A percentile compares a stretch with the other conserved stretches of the same genome.
Conservation (phyloP, 768 basidiomycete species). For the Amanita rubescens region DNA sequence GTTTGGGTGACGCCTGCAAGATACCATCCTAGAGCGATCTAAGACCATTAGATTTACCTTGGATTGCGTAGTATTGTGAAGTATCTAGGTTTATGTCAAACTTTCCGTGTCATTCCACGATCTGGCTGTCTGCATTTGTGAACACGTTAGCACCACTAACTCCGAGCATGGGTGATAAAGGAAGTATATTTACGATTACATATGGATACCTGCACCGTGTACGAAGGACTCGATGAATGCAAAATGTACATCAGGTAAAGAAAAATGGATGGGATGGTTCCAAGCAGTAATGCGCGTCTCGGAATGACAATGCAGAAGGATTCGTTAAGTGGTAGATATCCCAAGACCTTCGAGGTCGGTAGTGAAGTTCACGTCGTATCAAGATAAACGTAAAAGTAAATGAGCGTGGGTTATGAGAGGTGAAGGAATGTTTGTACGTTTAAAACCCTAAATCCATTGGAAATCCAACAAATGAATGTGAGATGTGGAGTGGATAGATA, state of each 20-base stretch:
- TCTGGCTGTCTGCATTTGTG: neutral
- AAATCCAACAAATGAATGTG: conserved; percentile 1
- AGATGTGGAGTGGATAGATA: neutral
- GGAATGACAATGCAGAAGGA: neutral
- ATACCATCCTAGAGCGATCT: neutral
- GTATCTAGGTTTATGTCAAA: neutral
- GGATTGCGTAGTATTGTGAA: neutral
- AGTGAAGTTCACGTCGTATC: neutral
- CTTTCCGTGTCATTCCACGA: too few species aligned
- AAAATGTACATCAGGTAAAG: neutral
- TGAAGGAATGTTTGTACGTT: neutral
- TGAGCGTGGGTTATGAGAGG: neutral
- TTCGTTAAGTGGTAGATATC: neutral
- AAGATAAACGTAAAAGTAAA: neutral
- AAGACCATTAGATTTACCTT: neutral
- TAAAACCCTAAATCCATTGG: neutral
- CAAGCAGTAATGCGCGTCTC: neutral
- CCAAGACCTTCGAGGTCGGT: neutral
- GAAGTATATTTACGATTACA: conserved; percentile 1
- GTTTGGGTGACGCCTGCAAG: neutral
- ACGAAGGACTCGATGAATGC: neutral
- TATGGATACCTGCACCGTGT: neutral
- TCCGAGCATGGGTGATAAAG: neutral
- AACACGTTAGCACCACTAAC: too few species aligned
- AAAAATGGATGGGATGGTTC: too few species aligned